Percentiles rank a stretch among this genome's conserved stretches.
These are phyloP conservation scores for Populus alba DNA, from an alignment of 345 rosid species.

Conservation along the genomic window DNA sequence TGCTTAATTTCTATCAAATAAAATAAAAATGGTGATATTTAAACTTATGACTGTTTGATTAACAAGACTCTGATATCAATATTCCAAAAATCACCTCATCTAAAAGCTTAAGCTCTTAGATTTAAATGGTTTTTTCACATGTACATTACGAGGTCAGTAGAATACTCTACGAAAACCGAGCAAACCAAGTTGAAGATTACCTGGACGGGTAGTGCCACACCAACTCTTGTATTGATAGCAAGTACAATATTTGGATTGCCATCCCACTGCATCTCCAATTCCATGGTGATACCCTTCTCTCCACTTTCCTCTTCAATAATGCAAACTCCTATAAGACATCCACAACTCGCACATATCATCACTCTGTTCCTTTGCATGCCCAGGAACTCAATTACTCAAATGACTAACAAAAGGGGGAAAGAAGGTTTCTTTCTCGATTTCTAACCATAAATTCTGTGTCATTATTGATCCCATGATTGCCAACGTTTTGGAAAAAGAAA, in stretches of 20 bases:
- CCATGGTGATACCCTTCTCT: constrained; percentile 58
- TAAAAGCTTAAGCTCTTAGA: no score
- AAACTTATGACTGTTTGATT: rapidly evolving
- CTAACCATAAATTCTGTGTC: neutral
- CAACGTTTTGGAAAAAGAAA: no score
- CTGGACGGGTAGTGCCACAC: constrained; percentile 75
- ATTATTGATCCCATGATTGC: neutral
- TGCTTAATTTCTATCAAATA: no score
- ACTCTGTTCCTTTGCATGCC: no score
- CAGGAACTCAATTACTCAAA: no score
- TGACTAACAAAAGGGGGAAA: no score
- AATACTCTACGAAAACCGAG: neutral
- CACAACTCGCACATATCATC: neutral
- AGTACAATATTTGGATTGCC: constrained; percentile 78
- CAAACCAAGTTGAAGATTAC: constrained; percentile 27
- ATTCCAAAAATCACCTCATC: rapidly evolving
- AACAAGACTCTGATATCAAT: no score
- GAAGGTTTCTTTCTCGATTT: no score
- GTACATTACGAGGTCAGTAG: no score
- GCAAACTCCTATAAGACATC: constrained; percentile 52
- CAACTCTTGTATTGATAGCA: constrained; percentile 67
- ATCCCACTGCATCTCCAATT: constrained; percentile 94
- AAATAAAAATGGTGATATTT: rapidly evolving
- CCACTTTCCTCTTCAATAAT: constrained; percentile 57
- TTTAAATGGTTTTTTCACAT: no score